Conservation (phyloP, 2,329 filamentous ascomycete species). For the Trichoderma asperellum region DNA sequence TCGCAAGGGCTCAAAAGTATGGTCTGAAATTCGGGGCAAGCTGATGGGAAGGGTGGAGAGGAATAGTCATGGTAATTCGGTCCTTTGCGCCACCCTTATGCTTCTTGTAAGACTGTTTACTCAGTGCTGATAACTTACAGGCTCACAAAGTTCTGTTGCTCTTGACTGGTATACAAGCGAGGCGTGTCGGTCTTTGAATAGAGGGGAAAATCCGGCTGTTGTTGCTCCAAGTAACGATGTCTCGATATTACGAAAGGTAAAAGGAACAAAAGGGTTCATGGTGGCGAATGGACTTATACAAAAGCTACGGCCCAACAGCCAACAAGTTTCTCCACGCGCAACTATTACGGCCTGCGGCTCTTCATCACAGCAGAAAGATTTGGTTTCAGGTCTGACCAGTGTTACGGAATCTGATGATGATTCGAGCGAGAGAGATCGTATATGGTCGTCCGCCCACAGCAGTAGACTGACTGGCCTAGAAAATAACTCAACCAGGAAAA, state of each 20-base stretch:
- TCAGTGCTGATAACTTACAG: conserved; percentile 29
- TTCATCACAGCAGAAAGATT: conserved; percentile 34
- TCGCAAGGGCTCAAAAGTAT: conserved; percentile 39
- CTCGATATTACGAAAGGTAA: conserved; percentile 30
- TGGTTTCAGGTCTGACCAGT: conserved; percentile 35
- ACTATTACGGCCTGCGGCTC: conserved; percentile 38
- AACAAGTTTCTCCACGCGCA: conserved; percentile 36
- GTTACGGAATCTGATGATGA: conserved; percentile 29
- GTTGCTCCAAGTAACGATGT: neutral
- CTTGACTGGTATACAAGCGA: conserved; percentile 29
- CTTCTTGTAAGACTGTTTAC: neutral
- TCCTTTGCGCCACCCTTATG: neutral
- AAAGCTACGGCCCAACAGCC: conserved; percentile 36
- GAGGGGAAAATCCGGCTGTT: conserved; percentile 27
- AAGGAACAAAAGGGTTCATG: conserved; percentile 31
- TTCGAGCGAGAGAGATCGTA: conserved; percentile 34
- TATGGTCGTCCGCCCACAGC: conserved; percentile 37
- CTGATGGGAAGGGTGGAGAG: conserved; percentile 30
- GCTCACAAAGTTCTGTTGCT: conserved; percentile 33
- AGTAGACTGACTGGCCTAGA: conserved; percentile 34
- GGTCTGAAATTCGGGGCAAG: conserved; percentile 39
- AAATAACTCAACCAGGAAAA: conserved; percentile 40
- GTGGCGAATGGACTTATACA: conserved; percentile 36
- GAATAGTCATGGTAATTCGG: conserved; percentile 36
- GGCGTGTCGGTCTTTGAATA: conserved; percentile 1